Evolutionary conservation across 2,329 filamentous ascomycete species (phyloP).

Genomic region (Cytospora piceae): DNA sequence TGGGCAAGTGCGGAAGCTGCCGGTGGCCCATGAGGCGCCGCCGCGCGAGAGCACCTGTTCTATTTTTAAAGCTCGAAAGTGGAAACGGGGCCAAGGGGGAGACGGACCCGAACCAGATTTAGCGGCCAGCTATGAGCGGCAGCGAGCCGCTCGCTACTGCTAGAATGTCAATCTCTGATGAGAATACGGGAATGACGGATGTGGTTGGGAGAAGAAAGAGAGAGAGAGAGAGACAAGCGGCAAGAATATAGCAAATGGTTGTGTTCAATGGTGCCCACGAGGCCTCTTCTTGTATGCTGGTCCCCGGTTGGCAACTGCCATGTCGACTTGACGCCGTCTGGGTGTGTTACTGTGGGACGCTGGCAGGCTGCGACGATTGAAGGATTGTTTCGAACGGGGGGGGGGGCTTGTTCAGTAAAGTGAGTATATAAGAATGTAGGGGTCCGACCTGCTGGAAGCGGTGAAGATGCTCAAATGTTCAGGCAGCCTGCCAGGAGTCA

Average conservation of each 20-base stretch:
- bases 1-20: conserved; percentile 3
- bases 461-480: conserved; percentile 7
- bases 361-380: not conserved
- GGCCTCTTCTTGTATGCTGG: conserved; percentile 10
- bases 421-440: conserved; percentile 2
- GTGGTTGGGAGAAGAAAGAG: not conserved
- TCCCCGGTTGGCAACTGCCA: not conserved
- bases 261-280: conserved; percentile 15
- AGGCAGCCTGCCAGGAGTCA: not conserved
- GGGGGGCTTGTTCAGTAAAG: not conserved
- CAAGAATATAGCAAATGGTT: not conserved
- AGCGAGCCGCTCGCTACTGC: not conserved
- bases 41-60: not conserved
- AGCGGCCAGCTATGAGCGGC: not conserved
- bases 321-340: conserved; percentile 6
- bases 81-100: not conserved
- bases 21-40: not conserved
- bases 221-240: not conserved
- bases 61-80: not conserved
- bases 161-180: not conserved
- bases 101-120: not conserved
- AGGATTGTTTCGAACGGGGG: too few relatives aligned
- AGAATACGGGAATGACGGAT: not conserved
- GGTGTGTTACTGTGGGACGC: not conserved
- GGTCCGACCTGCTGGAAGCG: conserved; percentile 17